Evolutionary conservation across 2,329 filamentous ascomycete genomes (phyloP), one percentile per base, ranked within the genome.

Genomic region (Trichoderma brevicompactum): DNA sequence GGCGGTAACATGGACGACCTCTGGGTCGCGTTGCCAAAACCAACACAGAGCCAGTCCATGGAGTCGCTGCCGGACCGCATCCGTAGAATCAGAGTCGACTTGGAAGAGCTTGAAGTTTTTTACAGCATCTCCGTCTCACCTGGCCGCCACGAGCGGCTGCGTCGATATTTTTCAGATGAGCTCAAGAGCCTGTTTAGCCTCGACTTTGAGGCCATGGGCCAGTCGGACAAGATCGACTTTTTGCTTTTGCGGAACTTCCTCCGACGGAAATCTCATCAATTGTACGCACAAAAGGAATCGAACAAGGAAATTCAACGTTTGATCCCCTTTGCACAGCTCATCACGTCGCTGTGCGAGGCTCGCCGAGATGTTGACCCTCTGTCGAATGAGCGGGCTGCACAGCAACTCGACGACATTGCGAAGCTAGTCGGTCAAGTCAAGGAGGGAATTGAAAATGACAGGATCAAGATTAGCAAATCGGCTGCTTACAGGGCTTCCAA

Each of bases 201-300:
- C 9, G 68, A 71, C 41, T 77, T 77, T 62, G 68, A 73, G 2
- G 55, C 46, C 1, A 65, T 77, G 19, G 66, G 65, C 17, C 82
- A 83, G 63, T 77, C 85, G 43, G 80, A 76, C 48, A 79, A 75
- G 65, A 78, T 82, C 15, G 83, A 86, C 69, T 83, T 79, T 61
- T 52, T 85, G 5, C 79, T 87, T 0, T 73, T 87, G 5, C 76
- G 80, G 44, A 84, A 81, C 69, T 82, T 79, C 62, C 72, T 85
- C 2, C 68, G 68, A 10, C 76, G 78, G 36, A 72, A 74, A 5
- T 68, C 70, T 17, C 72, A 74, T 5, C 75, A 79, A 9, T 68
- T 85, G 5, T 71, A 78, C 6, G 76, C 82, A 0, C 79, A 82
- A 19, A 70, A 66, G 9, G 70, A 70, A 23, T 74, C 76, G 23